Evolutionary conservation across 768 basidiomycete species (phyloP).

Genomic region (Mycena epipterygia): DNA sequence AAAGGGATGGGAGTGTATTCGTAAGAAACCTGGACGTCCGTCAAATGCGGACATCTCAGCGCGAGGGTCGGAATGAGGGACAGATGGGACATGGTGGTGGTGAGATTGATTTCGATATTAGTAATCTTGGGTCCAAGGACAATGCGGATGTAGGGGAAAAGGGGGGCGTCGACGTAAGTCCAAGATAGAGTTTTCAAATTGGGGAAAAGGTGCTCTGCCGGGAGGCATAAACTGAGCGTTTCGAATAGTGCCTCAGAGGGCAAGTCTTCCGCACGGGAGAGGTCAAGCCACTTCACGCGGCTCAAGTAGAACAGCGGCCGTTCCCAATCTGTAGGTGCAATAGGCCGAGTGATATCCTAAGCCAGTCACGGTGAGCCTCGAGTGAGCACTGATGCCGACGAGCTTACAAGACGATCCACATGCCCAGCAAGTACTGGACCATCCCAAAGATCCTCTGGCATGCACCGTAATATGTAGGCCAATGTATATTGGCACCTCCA

Average conservation of each 20-base stretch:
- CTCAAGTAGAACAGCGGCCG: neutral
- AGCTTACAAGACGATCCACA: neutral
- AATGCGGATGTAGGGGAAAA: neutral
- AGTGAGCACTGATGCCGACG: neutral
- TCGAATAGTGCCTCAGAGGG: neutral
- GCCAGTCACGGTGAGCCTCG: neutral
- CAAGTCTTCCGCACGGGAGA: neutral
- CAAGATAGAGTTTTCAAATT: neutral
- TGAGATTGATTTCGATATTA: neutral
- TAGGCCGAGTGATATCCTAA: neutral
- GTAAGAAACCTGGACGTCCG: neutral
- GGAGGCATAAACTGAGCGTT: neutral
- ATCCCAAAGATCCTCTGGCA: too few species aligned
- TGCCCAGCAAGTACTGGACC: too few species aligned
- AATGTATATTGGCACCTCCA: too few species aligned
- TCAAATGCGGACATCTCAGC: neutral
- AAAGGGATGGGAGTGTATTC: neutral
- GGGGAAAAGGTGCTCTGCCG: conserved; percentile 2
- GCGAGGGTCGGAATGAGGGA: neutral
- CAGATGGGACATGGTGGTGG: neutral
- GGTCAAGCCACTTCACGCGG: neutral
- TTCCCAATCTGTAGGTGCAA: neutral
- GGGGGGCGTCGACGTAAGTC: neutral
- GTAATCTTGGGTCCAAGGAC: neutral
- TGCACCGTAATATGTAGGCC: too few species aligned